Evolutionary conservation across 2,329 filamentous ascomycete genomes (phyloP), one percentile per base, ranked within the genome.

Genomic region (Pseudogymnoascus sp.): DNA sequence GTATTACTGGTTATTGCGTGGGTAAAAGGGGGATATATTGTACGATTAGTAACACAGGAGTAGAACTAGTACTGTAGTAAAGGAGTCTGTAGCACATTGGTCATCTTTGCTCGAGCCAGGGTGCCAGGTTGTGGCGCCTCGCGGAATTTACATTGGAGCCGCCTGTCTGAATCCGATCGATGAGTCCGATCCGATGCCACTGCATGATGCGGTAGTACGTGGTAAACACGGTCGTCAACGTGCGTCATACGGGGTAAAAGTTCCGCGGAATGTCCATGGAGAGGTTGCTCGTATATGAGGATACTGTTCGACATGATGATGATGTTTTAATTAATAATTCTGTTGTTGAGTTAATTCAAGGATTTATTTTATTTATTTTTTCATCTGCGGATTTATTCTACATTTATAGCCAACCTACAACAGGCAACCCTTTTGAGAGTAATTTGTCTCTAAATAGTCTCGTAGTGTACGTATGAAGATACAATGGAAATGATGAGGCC

Each of bases 51-150:
- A 29, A 31, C 18, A 55, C 48, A 52, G 27, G 15, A 55, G 48
- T 55, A 31, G 48, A 33, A 33, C 27, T 55, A 31, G 45, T 52
- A 55, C 48, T 55, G 48, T 55, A 55, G 48, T 33, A 55, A 55
- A 18, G 48, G 10, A 33, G 48, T 55, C 48, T 55, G 27, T 33
- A 55, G n/a, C 29, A 55, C 48, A 9, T 55, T 18, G 27, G n/a
- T 18, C 18, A 18, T 18, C n/a, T 52, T 55, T 33, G 48, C 48
- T 55, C 29, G 33, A 21, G 48, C 29, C 15, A 55, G n/a, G 21
- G 33, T 33, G 48, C 29, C 15, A 55, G n/a, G 21, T 55, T 5
- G 29, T 15, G 21, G 27, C 27, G n/a, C n/a, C n/a, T 33, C n/a
- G 45, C 12, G n/a, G 27, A 18, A 31, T 18, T 33, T 12, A 55